These are phyloP conservation scores for Euptelea pleiosperma DNA, from an alignment of 164 flowering plant genomes.

Conservation along the genomic window DNA sequence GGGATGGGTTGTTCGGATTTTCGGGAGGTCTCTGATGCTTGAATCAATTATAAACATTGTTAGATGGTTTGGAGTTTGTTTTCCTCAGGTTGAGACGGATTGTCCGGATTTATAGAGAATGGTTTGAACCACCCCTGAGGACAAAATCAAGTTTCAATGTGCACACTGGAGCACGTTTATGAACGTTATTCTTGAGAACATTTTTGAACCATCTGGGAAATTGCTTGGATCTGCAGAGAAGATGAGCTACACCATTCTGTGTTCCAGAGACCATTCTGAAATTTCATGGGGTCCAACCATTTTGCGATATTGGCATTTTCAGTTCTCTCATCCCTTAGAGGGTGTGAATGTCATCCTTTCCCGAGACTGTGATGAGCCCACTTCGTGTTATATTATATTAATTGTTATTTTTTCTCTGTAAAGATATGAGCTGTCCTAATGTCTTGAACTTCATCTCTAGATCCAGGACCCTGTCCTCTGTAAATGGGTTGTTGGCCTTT, in stretches of 20 bases:
- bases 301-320: too few relatives aligned
- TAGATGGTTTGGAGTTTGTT: too few relatives aligned
- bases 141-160: background rate
- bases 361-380: conserved; percentile 4
- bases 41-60: background rate
- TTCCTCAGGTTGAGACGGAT: background rate
- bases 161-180: too few relatives aligned
- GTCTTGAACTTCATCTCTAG: conserved; percentile 8
- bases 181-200: background rate
- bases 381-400: conserved; percentile 6
- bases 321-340: background rate
- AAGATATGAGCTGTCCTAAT: conserved; percentile 15
- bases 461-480: background rate
- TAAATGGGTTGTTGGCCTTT: too few relatives aligned
- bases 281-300: too few relatives aligned
- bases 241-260: background rate
- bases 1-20: conserved; percentile 1
- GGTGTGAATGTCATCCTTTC: background rate
- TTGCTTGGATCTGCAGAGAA: background rate
- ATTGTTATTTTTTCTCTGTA: conserved; percentile 18
- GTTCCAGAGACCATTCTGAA: background rate
- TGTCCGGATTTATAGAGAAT: background rate
- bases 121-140: background rate
- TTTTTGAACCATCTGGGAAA: background rate
- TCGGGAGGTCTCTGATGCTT: conserved; percentile 4